A percentile compares a stretch with the other conserved stretches of the same genome.
Conservation (phyloP, 2,329 filamentous ascomycete genomes). For the Fusarium penzigii region DNA sequence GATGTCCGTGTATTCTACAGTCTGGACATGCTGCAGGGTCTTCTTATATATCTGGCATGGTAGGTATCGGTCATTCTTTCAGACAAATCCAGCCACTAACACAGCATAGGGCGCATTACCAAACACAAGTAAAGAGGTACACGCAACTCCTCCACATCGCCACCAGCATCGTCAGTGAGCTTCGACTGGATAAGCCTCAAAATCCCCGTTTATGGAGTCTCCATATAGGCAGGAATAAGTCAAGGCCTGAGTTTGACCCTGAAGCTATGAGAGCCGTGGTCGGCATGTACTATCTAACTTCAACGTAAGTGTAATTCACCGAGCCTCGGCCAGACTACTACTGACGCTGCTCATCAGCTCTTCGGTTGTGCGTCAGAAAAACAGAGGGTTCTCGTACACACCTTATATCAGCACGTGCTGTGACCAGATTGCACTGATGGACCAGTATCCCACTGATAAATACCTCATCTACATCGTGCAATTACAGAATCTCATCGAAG, state of each 20-base stretch:
- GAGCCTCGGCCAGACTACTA: accelerated
- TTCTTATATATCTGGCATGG: conserved; percentile 35
- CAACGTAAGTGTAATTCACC: conserved; percentile 12
- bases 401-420: conserved; percentile 29
- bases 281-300: conserved; percentile 34
- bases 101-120: conserved; percentile 32
- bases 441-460: conserved; percentile 24
- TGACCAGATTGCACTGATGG: conserved; percentile 16
- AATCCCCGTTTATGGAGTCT: conserved; percentile 29
- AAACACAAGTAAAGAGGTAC: conserved; percentile 28
- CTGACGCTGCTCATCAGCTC: conserved; percentile 17
- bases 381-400: conserved; percentile 22
- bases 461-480: conserved; percentile 27
- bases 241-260: conserved; percentile 25
- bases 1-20: conserved; percentile 20
- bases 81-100: background rate
- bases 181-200: conserved; percentile 30
- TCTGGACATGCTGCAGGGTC: conserved; percentile 32
- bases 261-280: conserved; percentile 32
- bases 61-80: background rate
- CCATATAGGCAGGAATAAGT: conserved; percentile 15
- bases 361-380: conserved; percentile 33
- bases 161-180: conserved; percentile 33
- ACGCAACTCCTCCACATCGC: conserved; percentile 32
- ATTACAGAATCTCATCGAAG: conserved; percentile 28